Conservation (phyloP, 768 basidiomycete genomes). For the Xerocomellus chrysenteron region DNA sequence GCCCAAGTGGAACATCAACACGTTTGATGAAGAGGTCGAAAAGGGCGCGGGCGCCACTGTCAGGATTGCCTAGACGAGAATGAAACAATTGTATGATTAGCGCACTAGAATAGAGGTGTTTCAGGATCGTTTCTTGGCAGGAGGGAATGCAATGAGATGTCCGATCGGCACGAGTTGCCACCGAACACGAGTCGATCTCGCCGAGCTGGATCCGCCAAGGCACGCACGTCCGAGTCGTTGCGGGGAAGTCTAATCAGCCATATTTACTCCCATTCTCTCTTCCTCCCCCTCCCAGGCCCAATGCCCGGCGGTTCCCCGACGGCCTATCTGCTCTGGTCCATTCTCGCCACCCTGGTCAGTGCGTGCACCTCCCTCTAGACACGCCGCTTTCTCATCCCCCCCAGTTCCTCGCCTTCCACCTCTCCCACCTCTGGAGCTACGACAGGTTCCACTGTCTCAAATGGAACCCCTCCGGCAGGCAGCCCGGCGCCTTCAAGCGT, state of each 20-base stretch:
- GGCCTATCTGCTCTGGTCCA: slow-evolving; percentile 75
- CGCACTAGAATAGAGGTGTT: no score
- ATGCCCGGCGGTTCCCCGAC: slow-evolving; percentile 77
- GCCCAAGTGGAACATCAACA: slow-evolving; percentile 68
- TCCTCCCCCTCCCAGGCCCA: slow-evolving; percentile 10
- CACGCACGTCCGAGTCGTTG: slow-evolving; percentile 6
- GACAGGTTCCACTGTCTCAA: slow-evolving; percentile 72
- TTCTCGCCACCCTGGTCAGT: slow-evolving; percentile 63
- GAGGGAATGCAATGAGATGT: no score
- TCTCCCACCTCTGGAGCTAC: slow-evolving; percentile 78
- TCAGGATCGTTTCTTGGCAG: no score
- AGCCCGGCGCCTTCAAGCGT: slow-evolving; percentile 83
- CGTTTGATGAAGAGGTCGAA: slow-evolving; percentile 68
- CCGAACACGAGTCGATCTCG: background rate
- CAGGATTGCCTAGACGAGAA: slow-evolving; percentile 28
- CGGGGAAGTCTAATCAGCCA: slow-evolving; percentile 22
- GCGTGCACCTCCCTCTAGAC: background rate
- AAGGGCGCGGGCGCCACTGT: slow-evolving; percentile 31
- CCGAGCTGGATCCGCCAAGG: background rate
- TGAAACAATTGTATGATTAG: slow-evolving; percentile 5
- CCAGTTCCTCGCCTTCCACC: slow-evolving; percentile 66
- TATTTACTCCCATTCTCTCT: background rate
- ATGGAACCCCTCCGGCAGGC: slow-evolving; percentile 67
- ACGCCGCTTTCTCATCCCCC: background rate
- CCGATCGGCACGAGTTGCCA: background rate